phyloP scores from a whole-genome alignment of 768 basidiomycete genomes.

The Termitomyces sp. region DNA sequence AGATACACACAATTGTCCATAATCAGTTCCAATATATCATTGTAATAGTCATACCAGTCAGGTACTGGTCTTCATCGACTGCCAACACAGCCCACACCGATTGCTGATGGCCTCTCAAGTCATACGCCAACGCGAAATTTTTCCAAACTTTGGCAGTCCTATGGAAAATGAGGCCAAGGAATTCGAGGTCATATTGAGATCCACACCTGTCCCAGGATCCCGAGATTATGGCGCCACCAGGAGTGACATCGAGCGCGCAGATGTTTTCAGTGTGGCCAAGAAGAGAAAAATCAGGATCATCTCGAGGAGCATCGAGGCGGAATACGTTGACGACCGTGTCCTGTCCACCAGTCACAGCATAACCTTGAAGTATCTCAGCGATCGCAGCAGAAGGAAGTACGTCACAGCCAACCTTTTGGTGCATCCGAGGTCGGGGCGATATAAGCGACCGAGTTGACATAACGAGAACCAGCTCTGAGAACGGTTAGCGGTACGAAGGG shows the following conservation, averaged over 20 bases:
- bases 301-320: constrained; percentile 49
- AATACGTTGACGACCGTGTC: constrained; percentile 88
- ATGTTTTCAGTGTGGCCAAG: constrained; percentile 91
- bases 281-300: constrained; percentile 78
- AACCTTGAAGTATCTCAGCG: constrained; percentile 51
- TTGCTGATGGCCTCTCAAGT: constrained; percentile 82
- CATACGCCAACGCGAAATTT: constrained; percentile 65
- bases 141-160: constrained; percentile 97
- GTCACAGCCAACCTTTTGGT: constrained; percentile 55
- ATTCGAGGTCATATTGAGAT: not conserved
- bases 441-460: constrained; percentile 80
- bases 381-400: constrained; percentile 14
- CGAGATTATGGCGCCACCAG: constrained; percentile 76
- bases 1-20: not conserved
- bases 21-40: not conserved
- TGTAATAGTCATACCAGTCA: constrained; percentile 64
- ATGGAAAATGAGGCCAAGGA: not conserved
- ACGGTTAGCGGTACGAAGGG: constrained; percentile 53
- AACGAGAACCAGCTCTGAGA: constrained; percentile 65
- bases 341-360: constrained; percentile 83
- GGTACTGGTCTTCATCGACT: constrained; percentile 67
- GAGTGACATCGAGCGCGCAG: constrained; percentile 73
- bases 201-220: constrained; percentile 95
- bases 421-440: constrained; percentile 65
- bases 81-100: constrained; percentile 93